A percentile compares a stretch with the other conserved stretches of the same genome.
These are phyloP conservation scores for Dichotomopilus funicola DNA, from an alignment of 2,329 filamentous ascomycete species.

Conservation along the genomic window DNA sequence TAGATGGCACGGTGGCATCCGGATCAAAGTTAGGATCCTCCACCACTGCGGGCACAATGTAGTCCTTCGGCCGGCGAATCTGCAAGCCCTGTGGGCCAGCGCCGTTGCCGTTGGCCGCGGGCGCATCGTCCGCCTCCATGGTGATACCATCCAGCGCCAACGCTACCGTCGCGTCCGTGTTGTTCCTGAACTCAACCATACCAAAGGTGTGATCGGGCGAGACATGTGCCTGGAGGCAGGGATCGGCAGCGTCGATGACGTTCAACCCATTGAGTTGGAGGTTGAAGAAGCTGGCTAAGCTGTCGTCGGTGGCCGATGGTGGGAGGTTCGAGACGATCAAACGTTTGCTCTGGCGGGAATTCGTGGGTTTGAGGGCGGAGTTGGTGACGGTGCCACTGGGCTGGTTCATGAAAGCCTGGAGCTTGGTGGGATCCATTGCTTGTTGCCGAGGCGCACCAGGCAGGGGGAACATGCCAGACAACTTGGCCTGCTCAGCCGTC, in stretches of 20 bases:
- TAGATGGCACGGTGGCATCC: slow-evolving; percentile 60
- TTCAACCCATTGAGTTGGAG: slow-evolving; percentile 95
- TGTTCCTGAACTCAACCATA: slow-evolving; percentile 81
- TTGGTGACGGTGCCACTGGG: slow-evolving; percentile 65
- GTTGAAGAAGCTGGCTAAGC: slow-evolving; percentile 82
- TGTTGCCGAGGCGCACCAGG: slow-evolving; percentile 92
- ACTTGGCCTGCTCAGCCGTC: slow-evolving; percentile 94
- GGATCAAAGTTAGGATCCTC: slow-evolving; percentile 69
- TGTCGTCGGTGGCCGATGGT: slow-evolving; percentile 64
- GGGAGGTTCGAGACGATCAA: slow-evolving; percentile 84
- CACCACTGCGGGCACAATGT: slow-evolving; percentile 78
- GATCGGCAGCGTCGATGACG: slow-evolving; percentile 74
- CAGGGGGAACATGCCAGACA: slow-evolving; percentile 98
- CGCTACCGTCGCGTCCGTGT: slow-evolving; percentile 84
- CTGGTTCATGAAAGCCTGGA: slow-evolving; percentile 94
- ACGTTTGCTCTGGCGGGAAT: slow-evolving; percentile 89
- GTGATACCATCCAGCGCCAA: slow-evolving; percentile 82
- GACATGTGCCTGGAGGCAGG: slow-evolving; percentile 77
- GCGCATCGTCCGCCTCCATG: slow-evolving; percentile 68
- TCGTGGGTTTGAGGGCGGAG: slow-evolving; percentile 81
- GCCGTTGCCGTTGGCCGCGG: slow-evolving; percentile 47
- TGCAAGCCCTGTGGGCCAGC: slow-evolving; percentile 53
- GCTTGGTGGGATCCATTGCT: slow-evolving; percentile 86
- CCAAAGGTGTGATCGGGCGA: slow-evolving; percentile 75
- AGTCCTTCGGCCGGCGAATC: slow-evolving; percentile 88